phyloP scores from a whole-genome alignment of 192 early-diverging fungal genomes.

The Chytriomyces confervae region DNA sequence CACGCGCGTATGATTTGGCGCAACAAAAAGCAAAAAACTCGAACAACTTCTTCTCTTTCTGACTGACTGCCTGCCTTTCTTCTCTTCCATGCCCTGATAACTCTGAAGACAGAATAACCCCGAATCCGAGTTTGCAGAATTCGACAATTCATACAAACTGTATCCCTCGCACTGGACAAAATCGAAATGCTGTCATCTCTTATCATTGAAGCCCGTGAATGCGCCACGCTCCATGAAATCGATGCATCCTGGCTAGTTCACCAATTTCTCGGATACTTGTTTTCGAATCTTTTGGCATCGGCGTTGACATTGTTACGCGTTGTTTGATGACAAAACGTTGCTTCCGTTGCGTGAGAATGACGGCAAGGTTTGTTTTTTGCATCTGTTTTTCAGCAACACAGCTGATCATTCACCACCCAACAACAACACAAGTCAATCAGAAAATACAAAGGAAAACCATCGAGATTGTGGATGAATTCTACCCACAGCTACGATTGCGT shows the following conservation, averaged over 20 bases:
- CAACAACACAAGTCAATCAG: not conserved
- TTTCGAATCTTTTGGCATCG: not conserved
- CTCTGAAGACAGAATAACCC: too few species aligned
- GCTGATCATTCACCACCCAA: too few species aligned
- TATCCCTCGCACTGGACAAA: not conserved
- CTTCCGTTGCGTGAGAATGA: constrained; percentile 13
- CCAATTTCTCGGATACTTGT: constrained; percentile 3
- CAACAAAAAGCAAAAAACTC: too few species aligned
- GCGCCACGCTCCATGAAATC: not conserved
- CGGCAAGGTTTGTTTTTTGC: constrained; percentile 7
- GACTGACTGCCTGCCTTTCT: too few species aligned
- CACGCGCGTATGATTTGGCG: too few species aligned
- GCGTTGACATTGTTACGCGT: not conserved
- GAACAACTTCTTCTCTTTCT: too few species aligned
- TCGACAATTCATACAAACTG: constrained; percentile 1
- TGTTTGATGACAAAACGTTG: constrained; percentile 1
- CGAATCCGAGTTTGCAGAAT: too few species aligned
- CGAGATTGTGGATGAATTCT: constrained; percentile 29
- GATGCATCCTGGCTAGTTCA: constrained; percentile 12
- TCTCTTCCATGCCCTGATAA: too few species aligned
- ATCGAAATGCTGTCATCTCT: constrained; percentile 14
- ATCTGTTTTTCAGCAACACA: too few species aligned
- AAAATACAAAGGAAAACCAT: constrained; percentile 24
- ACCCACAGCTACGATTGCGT: not conserved
- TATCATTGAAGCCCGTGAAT: constrained; percentile 10